These are phyloP conservation scores for Erigeron philadelphicus DNA, from an alignment of 140 eudicot genomes.

Conservation along the genomic window DNA sequence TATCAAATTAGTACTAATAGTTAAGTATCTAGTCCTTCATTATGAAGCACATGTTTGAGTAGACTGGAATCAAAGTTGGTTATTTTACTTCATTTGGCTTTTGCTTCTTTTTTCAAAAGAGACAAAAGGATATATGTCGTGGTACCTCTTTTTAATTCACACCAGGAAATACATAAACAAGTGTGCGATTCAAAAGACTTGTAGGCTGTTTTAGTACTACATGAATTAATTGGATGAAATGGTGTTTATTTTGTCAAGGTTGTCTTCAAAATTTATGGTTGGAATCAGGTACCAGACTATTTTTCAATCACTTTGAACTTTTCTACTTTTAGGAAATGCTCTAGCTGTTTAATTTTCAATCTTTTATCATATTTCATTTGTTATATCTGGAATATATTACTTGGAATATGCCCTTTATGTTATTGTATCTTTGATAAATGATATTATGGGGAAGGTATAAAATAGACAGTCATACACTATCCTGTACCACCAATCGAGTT, in stretches of 20 bases:
- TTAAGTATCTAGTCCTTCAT: conserved; percentile 22
- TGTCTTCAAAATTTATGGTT: conserved; percentile 16
- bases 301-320: not conserved
- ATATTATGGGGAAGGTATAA: no score
- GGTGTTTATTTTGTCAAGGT: conserved; percentile 13
- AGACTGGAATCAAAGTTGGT: conserved; percentile 5
- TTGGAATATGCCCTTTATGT: not conserved
- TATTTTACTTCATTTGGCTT: not conserved
- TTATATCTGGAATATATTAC: not conserved
- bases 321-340: not conserved
- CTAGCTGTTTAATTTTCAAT: not conserved
- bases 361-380: not conserved
- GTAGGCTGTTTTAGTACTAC: not conserved
- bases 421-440: not conserved
- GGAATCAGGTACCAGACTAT: conserved; percentile 24
- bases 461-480: no score
- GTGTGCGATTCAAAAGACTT: not conserved
- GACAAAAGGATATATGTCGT: not conserved
- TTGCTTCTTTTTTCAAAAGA: conserved; percentile 12
- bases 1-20: not conserved
- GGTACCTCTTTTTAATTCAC: not conserved
- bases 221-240: not conserved
- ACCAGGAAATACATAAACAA: not conserved
- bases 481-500: no score
- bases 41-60: conserved; percentile 16